Base-by-base conservation (phyloP, 495 filamentous ascomycete species). In the Aspergillus panamensis region DNA sequence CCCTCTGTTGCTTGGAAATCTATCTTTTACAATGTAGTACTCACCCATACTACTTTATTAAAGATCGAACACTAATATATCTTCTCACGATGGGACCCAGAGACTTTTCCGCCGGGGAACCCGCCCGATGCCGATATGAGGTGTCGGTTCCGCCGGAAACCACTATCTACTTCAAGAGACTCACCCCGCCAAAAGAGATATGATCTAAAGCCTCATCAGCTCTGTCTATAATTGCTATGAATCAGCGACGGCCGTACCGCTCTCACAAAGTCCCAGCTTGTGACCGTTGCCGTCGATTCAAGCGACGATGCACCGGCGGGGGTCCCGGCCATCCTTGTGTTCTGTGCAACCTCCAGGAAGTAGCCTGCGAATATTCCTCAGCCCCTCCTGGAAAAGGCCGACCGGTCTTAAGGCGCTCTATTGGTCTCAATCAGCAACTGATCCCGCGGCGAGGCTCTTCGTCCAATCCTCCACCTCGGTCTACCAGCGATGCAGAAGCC, bases 261-360 rank as follows among this genome's bases (percentile, higher is more conserved):
- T 73, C 70, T 17, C 70, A 73, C 47, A 66, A 67, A 29, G 43
- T 63, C 40, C 66, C 66, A n/a, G 70, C 70, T 5, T 73, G 70
- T 51, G 55, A 67, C 40, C 60, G 59, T 25, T 70, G 70, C 47
- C 66, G 70, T 21, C 62, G 61, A 39, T 59, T 67, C 45, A 72
- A 72, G 60, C 58, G 56, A 3, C 62, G 69, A 45, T 70, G 69
- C 53, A 62, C 61, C 7, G 58, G 60, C 4, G 60, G 66, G 12
- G 55, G 49, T 21, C 44, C 62, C 43, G 59, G 58, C 35, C 53
- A 57, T 9, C 59, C 64, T 17, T 73, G 70, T 54, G 42, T 68
- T 29, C 48, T 66, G 30, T 73, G 70, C 55, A 55, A 52, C 19
- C 56, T 63, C 14, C 66, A 67, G 39, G 58, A 59, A 32, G 59